Evolutionary conservation across 768 basidiomycete species (phyloP).

Genomic region (Lactarius sanguifluus): DNA sequence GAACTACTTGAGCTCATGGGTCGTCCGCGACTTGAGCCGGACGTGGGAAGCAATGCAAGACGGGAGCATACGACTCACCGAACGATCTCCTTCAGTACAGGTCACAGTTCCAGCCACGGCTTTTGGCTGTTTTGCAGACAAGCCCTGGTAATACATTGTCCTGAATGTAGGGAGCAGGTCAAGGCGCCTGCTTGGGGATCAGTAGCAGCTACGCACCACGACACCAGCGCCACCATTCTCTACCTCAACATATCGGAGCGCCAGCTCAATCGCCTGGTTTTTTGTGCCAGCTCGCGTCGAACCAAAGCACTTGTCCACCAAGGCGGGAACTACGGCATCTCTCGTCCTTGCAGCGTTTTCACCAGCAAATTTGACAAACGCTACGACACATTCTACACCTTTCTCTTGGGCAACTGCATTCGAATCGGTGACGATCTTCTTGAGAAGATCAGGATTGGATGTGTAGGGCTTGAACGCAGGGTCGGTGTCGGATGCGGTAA

Average conservation of each 20-base stretch:
- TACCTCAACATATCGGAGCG: slow-evolving; percentile 88
- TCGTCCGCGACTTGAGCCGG: background rate
- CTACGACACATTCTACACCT: slow-evolving; percentile 84
- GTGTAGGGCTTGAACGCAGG: slow-evolving; percentile 91
- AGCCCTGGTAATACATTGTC: slow-evolving; percentile 79
- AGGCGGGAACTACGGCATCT: slow-evolving; percentile 77
- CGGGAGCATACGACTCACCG: slow-evolving; percentile 50
- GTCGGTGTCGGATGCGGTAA: slow-evolving; percentile 89
- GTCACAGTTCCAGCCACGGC: slow-evolving; percentile 75
- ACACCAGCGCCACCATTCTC: slow-evolving; percentile 87
- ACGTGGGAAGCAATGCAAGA: background rate
- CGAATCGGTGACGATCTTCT: slow-evolving; percentile 84
- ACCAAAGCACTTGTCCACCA: slow-evolving; percentile 96
- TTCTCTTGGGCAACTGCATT: slow-evolving; percentile 99
- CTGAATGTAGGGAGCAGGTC: slow-evolving; percentile 24
- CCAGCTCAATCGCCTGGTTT: slow-evolving; percentile 80
- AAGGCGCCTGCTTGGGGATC: slow-evolving; percentile 15
- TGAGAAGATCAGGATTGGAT: slow-evolving; percentile 72
- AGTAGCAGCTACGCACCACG: slow-evolving; percentile 63
- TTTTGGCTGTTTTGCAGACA: slow-evolving; percentile 94
- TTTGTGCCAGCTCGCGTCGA: slow-evolving; percentile 89
- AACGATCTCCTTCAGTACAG: slow-evolving; percentile 79
- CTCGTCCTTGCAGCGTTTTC: slow-evolving; percentile 82
- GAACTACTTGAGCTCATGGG: background rate
- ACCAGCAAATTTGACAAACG: slow-evolving; percentile 88